phyloP scores from a whole-genome alignment of 2,329 filamentous ascomycete genomes.

The Cordyceps javanica region DNA sequence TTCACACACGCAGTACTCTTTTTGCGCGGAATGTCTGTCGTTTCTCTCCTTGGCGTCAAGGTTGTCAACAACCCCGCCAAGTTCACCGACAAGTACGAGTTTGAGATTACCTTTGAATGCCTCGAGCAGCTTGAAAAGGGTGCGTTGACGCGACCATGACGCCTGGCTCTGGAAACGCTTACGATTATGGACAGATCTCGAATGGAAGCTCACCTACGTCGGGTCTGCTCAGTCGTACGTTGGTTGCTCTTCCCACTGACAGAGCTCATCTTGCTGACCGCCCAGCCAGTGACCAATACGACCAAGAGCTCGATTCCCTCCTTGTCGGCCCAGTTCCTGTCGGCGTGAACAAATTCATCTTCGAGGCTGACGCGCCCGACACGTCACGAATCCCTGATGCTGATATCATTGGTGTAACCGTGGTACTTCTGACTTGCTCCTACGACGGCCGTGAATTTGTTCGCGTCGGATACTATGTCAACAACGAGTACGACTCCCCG shows the following conservation, averaged over 20 bases:
- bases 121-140: slow-evolving; percentile 91
- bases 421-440: slow-evolving; percentile 91
- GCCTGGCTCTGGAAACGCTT: slow-evolving; percentile 10
- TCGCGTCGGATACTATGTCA: slow-evolving; percentile 97
- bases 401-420: slow-evolving; percentile 94
- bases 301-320: slow-evolving; percentile 95
- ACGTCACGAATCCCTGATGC: slow-evolving; percentile 85
- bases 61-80: slow-evolving; percentile 95
- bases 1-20: neutral
- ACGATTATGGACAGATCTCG: slow-evolving; percentile 62
- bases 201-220: slow-evolving; percentile 99
- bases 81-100: slow-evolving; percentile 89
- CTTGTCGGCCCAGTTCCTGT: slow-evolving; percentile 96
- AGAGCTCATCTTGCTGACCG: slow-evolving; percentile 8
- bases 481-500: slow-evolving; percentile 96
- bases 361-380: slow-evolving; percentile 90
- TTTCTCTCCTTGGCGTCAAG: slow-evolving; percentile 91
- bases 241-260: slow-evolving; percentile 5
- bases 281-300: slow-evolving; percentile 73
- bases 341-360: slow-evolving; percentile 97
- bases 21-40: slow-evolving; percentile 70
- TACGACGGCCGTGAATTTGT: slow-evolving; percentile 97
- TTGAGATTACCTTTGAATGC: slow-evolving; percentile 98
- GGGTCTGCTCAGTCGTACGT: slow-evolving; percentile 94
- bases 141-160: slow-evolving; percentile 30